These are phyloP conservation scores for Candida taoyuanica DNA, from an alignment of 805 yeast species.

Conservation along the genomic window DNA sequence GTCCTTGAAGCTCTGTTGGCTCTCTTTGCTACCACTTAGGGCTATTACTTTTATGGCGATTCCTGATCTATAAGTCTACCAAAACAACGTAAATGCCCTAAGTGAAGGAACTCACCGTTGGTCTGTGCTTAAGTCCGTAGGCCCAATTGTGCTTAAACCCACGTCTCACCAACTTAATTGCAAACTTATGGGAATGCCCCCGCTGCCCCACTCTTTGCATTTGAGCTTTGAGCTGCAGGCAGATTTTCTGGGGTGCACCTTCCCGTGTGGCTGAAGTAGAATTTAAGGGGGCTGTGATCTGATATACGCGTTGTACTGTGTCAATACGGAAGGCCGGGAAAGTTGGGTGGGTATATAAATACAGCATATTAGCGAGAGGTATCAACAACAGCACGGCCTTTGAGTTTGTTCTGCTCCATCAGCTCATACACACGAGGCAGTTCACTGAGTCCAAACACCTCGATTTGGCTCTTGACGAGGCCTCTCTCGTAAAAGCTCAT, in stretches of 20 bases:
- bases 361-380: conserved; percentile 42
- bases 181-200: too few relatives aligned
- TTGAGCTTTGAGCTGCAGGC: not conserved
- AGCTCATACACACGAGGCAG: conserved; percentile 45
- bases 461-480: conserved; percentile 53
- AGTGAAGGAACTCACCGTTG: too few relatives aligned
- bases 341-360: too few relatives aligned
- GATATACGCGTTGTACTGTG: too few relatives aligned
- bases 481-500: conserved; percentile 64
- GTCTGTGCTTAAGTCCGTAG: too few relatives aligned
- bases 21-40: too few relatives aligned
- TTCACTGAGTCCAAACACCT: conserved; percentile 50
- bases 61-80: too few relatives aligned
- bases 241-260: not conserved
- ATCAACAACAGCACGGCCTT: conserved; percentile 82
- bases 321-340: too few relatives aligned
- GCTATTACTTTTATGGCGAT: too few relatives aligned
- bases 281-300: not conserved
- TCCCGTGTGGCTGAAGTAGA: conserved; percentile 7
- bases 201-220: conserved; percentile 2
- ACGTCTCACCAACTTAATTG: too few relatives aligned
- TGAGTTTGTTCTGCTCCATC: conserved; percentile 50
- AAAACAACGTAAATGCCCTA: too few relatives aligned
- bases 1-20: too few relatives aligned
- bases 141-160: not conserved